Evolutionary conservation across 768 basidiomycete species (phyloP).

Genomic region (Kwoniella shandongensis): DNA sequence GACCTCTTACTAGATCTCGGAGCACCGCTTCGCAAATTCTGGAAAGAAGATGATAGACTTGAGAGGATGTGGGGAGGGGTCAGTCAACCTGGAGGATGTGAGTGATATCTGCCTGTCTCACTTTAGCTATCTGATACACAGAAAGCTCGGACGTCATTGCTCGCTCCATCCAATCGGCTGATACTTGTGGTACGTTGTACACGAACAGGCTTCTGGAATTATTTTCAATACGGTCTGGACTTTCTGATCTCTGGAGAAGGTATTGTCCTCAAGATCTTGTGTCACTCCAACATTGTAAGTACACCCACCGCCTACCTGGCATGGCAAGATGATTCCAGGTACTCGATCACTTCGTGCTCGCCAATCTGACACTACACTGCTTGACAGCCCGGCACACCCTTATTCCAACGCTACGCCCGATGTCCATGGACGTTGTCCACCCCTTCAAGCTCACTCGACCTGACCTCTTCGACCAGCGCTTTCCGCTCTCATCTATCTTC

Average conservation of each 20-base stretch:
- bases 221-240: constrained; percentile 87
- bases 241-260: constrained; percentile 68
- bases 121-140: too few species aligned
- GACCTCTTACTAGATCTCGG: constrained; percentile 78
- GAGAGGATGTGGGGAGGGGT: constrained; percentile 42
- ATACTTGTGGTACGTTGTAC: too few species aligned
- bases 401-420: constrained; percentile 87
- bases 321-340: background rate
- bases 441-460: constrained; percentile 18
- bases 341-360: background rate
- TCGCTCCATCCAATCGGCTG: too few species aligned
- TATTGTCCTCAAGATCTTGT: constrained; percentile 75
- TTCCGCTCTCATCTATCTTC: constrained; percentile 24
- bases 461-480: constrained; percentile 19
- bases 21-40: constrained; percentile 70
- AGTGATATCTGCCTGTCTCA: too few species aligned
- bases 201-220: constrained; percentile 63
- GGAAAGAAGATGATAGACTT: constrained; percentile 73
- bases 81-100: constrained; percentile 16
- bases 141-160: too few species aligned
- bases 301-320: background rate
- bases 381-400: constrained; percentile 74
- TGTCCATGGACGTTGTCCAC: constrained; percentile 77
- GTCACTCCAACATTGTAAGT: constrained; percentile 83
- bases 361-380: background rate